Evolutionary conservation across 495 filamentous ascomycete species (phyloP), one percentile per base, ranked within the genome.

Genomic region (Mycothermus thermophilus): DNA sequence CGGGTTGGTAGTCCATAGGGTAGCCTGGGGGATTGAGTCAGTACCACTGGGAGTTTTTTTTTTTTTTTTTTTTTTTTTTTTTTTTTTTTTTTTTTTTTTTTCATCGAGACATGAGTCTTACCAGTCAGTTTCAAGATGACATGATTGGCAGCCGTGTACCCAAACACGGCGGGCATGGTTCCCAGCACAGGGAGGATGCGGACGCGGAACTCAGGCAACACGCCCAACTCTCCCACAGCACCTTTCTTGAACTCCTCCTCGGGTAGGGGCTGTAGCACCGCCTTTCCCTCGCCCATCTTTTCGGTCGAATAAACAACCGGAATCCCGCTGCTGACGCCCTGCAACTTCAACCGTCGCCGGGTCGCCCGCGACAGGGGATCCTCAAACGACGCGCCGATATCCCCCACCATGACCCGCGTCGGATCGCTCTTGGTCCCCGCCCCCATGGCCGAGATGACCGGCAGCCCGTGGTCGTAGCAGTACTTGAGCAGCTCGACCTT

Each of bases 351-450:
- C 13, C 77, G 70, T 4, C 87, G 71, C 15, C 90, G 69, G 4
- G 86, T 94, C 18, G 75, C 74, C 49, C 84, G 73, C 16, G 85
- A 94, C 3, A 99, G 71, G 10, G 81, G 83, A 44, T 99, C 90
- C 43, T 96, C 90, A 0, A 77, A 80, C 44, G 80, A 90, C 3
- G 74, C 67, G 3, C 82, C 86, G 42, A 99, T 95, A 48, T 99
- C 90, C 13, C 84, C 85, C 14, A 96, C 79, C 47, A 80, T 77
- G 34, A 97, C 71, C n/a, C 78, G 69, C 1, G 88, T 94, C 2
- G 92, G 92, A 49, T 99, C 90, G 9, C 83, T 87, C 63, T 99
- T 99, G 57, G 88, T 96, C 1, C 87, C 90, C 1, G 90, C 90
- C 1, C 90, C 90, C 90, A 96, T 99, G 5, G 85, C 85, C 8